Evolutionary conservation across 352 stramenopile species (phyloP), one percentile per base, ranked within the genome.

Genomic region (Peronospora destructor): DNA sequence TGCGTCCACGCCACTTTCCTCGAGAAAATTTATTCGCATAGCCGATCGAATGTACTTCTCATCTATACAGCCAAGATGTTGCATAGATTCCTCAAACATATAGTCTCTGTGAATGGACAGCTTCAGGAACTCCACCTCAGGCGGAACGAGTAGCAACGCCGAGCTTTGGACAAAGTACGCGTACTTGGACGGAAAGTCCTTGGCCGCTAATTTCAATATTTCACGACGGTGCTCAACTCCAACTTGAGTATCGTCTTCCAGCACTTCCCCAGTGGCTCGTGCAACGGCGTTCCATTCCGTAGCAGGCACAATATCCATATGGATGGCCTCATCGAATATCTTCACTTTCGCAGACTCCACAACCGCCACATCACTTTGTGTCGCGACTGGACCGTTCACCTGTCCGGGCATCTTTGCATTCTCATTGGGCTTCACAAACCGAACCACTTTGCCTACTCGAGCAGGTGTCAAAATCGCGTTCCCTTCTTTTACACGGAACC

Each of bases 1-100:
- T 1, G 85, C 85, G 44, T 95, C 85, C 12, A 93, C 66, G 5
- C 85, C 85, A 12, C 62, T 80, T 53, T 96, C 85, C 12, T 79
- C 69, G 0, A 82, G 49, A 40, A 95, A 96, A 23, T 91, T 73
- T 29, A 94, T 75, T 12, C 80, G 74, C 46, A 92, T 77, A 4
- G 71, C 68, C 0, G 69, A 78, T n/a, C 64, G 72, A 29, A 82
- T 71, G 21, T 84, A 66, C 29, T 66, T 68, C 17, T 76, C 61
- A 4, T 79, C 53, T 33, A 91, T 72, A 23, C 61, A 80, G 0
- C 61, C 55, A 3, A 92, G 38, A 17, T 73, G 68, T 13, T 88
- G 68, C 44, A 90, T 70, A 6, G 78, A 85, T 41, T 88, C 70
- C 32, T 84, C 68, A 16, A 88, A 54, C 37, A 90, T 52, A 23